Percentiles rank a stretch among this genome's conserved stretches.
phyloP scores from a whole-genome alignment of 805 yeast genomes.

The Ogataea ganodermae region DNA sequence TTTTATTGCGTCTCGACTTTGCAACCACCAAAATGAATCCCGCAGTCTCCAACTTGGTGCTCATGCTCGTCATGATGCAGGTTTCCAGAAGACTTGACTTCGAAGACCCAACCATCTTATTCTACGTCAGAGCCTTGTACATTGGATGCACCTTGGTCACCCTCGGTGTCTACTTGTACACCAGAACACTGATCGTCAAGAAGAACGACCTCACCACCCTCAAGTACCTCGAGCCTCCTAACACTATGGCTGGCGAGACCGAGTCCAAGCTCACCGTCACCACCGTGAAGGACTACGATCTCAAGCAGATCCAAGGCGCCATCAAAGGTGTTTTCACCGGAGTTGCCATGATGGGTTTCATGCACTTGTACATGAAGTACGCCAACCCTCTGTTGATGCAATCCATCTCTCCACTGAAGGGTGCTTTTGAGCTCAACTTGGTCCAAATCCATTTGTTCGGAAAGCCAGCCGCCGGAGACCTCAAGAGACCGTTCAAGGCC shows the following conservation, averaged over 20 bases:
- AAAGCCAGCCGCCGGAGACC: constrained; percentile 79
- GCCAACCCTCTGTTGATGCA: constrained; percentile 97
- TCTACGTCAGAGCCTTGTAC: constrained; percentile 77
- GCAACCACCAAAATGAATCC: constrained; percentile 65
- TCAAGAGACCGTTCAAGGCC: constrained; percentile 95
- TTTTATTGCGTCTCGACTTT: neutral
- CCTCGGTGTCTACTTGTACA: constrained; percentile 63
- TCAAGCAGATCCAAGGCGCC: constrained; percentile 77
- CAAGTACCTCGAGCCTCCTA: constrained; percentile 86
- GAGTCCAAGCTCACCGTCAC: constrained; percentile 79
- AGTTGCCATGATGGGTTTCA: constrained; percentile 95
- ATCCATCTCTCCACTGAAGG: constrained; percentile 84
- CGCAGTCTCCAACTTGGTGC: constrained; percentile 77
- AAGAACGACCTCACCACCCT: constrained; percentile 90
- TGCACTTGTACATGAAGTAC: constrained; percentile 97
- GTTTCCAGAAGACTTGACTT: constrained; percentile 85
- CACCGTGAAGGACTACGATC: constrained; percentile 93
- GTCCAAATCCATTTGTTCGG: constrained; percentile 90
- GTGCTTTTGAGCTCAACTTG: constrained; percentile 85
- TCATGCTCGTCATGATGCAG: constrained; percentile 97
- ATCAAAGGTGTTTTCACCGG: constrained; percentile 85
- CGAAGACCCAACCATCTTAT: constrained; percentile 74
- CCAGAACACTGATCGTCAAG: constrained; percentile 58
- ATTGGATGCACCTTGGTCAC: constrained; percentile 65
- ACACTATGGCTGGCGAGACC: constrained; percentile 73